Base-by-base conservation (phyloP, 2,329 filamentous ascomycete species). In the Raffaelea albimanens region DNA sequence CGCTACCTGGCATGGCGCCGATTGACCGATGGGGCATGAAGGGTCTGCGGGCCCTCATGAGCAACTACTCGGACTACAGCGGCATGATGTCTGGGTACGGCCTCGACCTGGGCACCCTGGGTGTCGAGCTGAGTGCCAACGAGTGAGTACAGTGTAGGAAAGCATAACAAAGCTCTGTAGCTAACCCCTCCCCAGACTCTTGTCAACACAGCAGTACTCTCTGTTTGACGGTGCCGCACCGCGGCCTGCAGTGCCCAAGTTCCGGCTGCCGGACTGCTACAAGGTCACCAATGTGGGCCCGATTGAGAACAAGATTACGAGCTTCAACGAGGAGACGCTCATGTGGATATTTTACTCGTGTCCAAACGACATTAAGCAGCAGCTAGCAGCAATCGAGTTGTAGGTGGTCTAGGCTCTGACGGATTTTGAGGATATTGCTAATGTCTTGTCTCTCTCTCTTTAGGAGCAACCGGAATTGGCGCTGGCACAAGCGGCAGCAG, bases 311-410 rank as follows among this genome's bases (percentile, higher is more conserved):
- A 83, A 83, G 61, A 80, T 83, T 43, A 69, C 69, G 38, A 82
- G 74, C 53, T 83, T 84, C 62, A 83, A 82, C 54, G 80, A 84
- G 53, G 80, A 84, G 62, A 82, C 80, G 0, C 64, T 84, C 43
- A 78, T 84, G 61, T 82, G 77, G 72, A 83, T 84, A 53, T 84
- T 84, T 58, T 83, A 84, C 61, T 81, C 76, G 62, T 81, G 76
- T 50, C 77, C 80, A 8, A 69, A 73, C 40, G 80, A 83, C 56
- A 58, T 75, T 33, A 78, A 81, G 60, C 80, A 84, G 58, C 73
- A 80, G 43, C 66, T 81, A 63, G 80, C 80, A 3, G 80, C 80
- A 0, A 66, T 72, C 38, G 78, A 83, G 59, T 66, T 84, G 78
- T 83, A 64, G 63, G 76, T 43, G 20, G 18, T 3, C 4, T 20